phyloP scores from a whole-genome alignment of 2,329 filamentous ascomycete species.

The Coniochaeta sp. region DNA sequence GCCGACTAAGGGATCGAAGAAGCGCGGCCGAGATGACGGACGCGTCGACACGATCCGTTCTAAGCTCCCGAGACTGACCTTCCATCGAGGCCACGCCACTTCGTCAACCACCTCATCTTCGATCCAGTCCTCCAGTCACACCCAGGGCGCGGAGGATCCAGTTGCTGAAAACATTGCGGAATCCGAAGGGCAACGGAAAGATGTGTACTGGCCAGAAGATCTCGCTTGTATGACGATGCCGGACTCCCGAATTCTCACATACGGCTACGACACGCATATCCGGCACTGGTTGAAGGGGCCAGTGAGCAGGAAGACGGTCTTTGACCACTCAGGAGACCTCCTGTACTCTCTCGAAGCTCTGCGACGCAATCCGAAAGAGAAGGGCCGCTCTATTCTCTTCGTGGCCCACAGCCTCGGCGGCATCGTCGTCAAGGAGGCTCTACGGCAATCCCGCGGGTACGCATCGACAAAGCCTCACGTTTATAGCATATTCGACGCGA shows the following conservation, averaged over 20 bases:
- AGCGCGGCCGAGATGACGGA: background rate
- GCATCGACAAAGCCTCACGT: conserved; percentile 6
- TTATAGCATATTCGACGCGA: conserved; percentile 12
- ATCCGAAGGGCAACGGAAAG: background rate
- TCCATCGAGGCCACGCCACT: background rate
- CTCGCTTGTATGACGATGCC: background rate
- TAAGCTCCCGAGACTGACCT: background rate
- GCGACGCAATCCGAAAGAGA: background rate
- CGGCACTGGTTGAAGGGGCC: background rate
- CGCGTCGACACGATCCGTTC: background rate
- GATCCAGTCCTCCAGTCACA: background rate
- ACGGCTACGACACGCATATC: background rate
- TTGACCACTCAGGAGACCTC: background rate
- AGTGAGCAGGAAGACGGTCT: background rate
- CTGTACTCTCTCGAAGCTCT: background rate
- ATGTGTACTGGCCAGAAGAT: background rate
- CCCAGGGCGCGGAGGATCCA: background rate
- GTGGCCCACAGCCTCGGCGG: conserved; percentile 24
- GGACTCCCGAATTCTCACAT: background rate
- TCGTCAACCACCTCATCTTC: background rate
- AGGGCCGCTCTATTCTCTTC: background rate
- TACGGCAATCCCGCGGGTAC: conserved; percentile 8
- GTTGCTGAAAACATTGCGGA: background rate
- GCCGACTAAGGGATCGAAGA: background rate
- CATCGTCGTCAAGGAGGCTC: conserved; percentile 21